phyloP scores from a whole-genome alignment of 371 early-diverging fungal species.

The Mortierella sp. region DNA sequence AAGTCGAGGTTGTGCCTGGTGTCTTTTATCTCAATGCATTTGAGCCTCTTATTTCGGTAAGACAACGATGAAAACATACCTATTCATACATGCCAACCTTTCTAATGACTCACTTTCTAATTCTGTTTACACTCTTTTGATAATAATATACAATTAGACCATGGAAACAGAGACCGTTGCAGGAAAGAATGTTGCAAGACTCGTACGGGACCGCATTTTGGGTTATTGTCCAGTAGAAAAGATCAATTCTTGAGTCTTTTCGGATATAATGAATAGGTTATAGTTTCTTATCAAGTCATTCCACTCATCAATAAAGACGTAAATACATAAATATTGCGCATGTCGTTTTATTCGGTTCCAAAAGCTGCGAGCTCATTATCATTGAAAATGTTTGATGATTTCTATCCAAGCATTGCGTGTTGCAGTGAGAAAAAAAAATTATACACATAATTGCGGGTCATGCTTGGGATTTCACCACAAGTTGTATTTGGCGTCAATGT shows the following conservation, averaged over 20 bases:
- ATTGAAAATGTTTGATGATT: neutral
- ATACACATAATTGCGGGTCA: conserved; percentile 1
- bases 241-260: neutral
- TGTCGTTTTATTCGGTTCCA: conserved; percentile 4
- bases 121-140: neutral
- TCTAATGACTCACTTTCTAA: neutral
- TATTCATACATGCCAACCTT: neutral
- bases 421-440: neutral
- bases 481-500: conserved; percentile 71
- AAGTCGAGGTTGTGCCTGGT: conserved; percentile 57
- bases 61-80: neutral
- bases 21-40: conserved; percentile 71
- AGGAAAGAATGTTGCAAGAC: conserved; percentile 66
- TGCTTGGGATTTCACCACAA: conserved; percentile 29
- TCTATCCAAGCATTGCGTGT: conserved; percentile 5
- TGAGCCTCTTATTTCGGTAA: conserved; percentile 72
- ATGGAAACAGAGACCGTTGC: conserved; percentile 78
- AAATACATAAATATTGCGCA: neutral
- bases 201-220: conserved; percentile 60
- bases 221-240: conserved; percentile 46
- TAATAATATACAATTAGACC: conserved; percentile 57
- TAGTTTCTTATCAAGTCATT: neutral
- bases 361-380: neutral
- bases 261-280: too few relatives aligned
- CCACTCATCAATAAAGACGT: too few relatives aligned